A percentile compares a stretch with the other conserved stretches of the same genome.
These are phyloP conservation scores for Thermothelomyces thermophilus DNA, from an alignment of 2,329 filamentous ascomycete genomes.

Conservation along the genomic window DNA sequence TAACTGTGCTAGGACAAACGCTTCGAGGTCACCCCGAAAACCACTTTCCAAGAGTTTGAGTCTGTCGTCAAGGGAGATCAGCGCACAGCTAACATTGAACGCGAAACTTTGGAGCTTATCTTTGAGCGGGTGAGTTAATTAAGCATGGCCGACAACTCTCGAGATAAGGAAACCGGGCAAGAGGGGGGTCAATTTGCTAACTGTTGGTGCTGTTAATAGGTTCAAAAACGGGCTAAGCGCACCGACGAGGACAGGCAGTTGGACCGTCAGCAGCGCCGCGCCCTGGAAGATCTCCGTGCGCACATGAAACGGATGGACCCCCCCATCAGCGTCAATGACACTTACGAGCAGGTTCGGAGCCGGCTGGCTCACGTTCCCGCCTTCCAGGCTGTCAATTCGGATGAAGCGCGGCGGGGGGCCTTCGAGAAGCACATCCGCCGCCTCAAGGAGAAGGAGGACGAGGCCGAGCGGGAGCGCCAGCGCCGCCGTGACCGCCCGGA, in stretches of 20 bases:
- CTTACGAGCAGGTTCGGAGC: constrained; percentile 79
- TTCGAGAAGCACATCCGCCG: constrained; percentile 91
- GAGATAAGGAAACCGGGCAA: background rate
- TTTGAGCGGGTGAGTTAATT: constrained; percentile 65
- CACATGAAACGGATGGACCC: constrained; percentile 87
- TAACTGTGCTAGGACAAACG: constrained; percentile 62
- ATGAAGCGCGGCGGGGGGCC: constrained; percentile 73
- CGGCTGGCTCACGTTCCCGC: constrained; percentile 77
- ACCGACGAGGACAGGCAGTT: constrained; percentile 78
- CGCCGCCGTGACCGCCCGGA: constrained; percentile 54
- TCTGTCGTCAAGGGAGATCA: constrained; percentile 76
- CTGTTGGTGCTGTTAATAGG: constrained; percentile 35
- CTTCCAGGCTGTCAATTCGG: constrained; percentile 73
- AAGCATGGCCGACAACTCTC: too few species aligned
- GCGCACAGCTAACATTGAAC: constrained; percentile 80
- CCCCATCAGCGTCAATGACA: constrained; percentile 68
- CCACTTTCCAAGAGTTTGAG: constrained; percentile 82
- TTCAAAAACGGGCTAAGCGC: constrained; percentile 76
- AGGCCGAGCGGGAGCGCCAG: constrained; percentile 60
- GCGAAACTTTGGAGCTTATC: constrained; percentile 70
- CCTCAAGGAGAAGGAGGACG: constrained; percentile 85
- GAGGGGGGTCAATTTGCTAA: background rate
- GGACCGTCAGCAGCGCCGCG: constrained; percentile 79
- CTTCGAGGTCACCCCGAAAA: constrained; percentile 82
- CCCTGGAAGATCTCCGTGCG: constrained; percentile 76